Base-by-base conservation (phyloP, 345 rosid species). In the Pugionium cornutum region DNA sequence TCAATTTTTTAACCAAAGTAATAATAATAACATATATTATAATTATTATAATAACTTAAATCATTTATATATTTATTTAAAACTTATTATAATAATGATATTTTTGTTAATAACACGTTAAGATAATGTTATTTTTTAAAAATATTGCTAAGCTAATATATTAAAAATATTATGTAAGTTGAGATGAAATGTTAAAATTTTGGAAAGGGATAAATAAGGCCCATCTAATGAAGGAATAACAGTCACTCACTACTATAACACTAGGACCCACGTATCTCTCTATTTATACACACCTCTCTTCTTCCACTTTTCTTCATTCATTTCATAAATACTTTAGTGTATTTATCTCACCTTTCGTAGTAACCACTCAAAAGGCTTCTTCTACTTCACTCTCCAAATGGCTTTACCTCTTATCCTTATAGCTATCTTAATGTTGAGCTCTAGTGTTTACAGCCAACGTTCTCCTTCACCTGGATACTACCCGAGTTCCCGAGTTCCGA, bases 381-480 rank as follows among this genome's bases (percentile, higher is more conserved):
- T 49, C 37, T 53, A 39, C 30, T 7, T 43, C 66, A 27, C 29
- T 57, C 46, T n/a, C 52, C 25, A 52, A 8, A 83, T 87, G 85
- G 84, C 81, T 72, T 56, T 72, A 27, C 66, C 75, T 69, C 46
- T 74, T 60, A 2, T 62, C 34, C 30, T 78, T 65, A 52, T 70
- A 6, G 49, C 68, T 62, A 55, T 75, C 40, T 41, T 65, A 52
- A 50, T 74, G 37, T 58, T 72, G 45, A 62, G 69, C 34, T 70
- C 70, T 10, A 26, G 31, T 37, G 50, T 57, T 53, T 40, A 7
- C 35, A 83, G 78, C 50, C 88, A 83, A 36, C 61, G 73, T 43
- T 88, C 87, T 53, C 96, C 98, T 65, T 86, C 91, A 1, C 97
- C 97, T 0, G 98, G 98, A 53, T 92, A 82, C 77, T 66, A 67